Conservation (phyloP, 2,329 filamentous ascomycete species). For the Coleophoma eucalyptorum region DNA sequence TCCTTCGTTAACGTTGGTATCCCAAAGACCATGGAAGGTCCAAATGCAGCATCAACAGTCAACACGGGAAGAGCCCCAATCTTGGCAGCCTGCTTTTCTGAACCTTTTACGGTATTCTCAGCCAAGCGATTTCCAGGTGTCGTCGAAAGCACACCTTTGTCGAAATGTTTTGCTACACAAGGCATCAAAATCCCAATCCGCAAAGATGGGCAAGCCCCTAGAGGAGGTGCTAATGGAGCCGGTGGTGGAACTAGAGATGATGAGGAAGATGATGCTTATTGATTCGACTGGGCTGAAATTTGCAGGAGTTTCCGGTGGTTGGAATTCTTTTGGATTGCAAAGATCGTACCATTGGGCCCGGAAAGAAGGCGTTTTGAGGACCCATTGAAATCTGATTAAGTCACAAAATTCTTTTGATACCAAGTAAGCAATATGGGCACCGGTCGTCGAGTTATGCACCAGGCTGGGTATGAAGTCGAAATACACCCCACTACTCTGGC, state of each 20-base stretch:
- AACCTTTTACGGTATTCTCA: conserved; percentile 88
- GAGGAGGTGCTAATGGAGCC: conserved; percentile 11
- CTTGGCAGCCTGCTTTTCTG: conserved; percentile 80
- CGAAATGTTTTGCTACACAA: conserved; percentile 88
- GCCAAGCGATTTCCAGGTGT: conserved; percentile 99
- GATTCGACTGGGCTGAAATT: no score
- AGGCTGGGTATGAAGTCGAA: no score
- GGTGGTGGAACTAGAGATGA: conserved; percentile 13
- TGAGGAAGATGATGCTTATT: conserved; percentile 22
- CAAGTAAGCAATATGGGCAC: no score
- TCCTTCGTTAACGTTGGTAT: conserved; percentile 82
- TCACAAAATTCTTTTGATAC: no score
- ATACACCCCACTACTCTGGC: no score
- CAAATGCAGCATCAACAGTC: conserved; percentile 37
- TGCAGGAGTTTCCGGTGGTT: no score
- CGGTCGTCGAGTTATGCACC: no score
- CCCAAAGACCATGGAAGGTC: conserved; percentile 17
- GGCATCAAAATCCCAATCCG: conserved; percentile 96
- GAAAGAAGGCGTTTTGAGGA: no score
- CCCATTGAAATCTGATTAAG: no score
- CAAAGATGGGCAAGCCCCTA: conserved; percentile 61
- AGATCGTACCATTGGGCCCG: no score
- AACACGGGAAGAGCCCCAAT: conserved; percentile 78
- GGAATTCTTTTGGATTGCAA: no score
- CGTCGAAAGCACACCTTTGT: conserved; percentile 86